A percentile compares a stretch with the other conserved stretches of the same genome.
Evolutionary conservation across 257 asterid genomes (phyloP).

Genomic region (Ophiorrhiza pumila): DNA sequence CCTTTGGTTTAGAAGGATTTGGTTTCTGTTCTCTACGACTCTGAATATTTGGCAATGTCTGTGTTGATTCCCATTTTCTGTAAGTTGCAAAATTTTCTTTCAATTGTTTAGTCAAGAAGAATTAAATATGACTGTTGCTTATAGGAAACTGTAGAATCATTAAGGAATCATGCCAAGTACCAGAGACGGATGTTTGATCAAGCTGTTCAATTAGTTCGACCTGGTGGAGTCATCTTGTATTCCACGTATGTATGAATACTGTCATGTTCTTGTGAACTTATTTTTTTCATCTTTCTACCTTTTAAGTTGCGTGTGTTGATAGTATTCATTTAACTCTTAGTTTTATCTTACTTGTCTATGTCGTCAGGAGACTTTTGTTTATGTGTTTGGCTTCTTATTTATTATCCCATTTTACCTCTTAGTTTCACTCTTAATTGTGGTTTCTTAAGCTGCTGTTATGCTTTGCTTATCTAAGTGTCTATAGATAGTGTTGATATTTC

Average conservation of each 20-base stretch:
- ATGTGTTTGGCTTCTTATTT: background rate
- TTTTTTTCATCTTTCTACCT: background rate
- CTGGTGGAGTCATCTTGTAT: conserved; percentile 93
- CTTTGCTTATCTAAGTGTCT: background rate
- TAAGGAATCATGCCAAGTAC: conserved; percentile 77
- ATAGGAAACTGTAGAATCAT: conserved; percentile 78
- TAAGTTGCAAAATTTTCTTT: background rate
- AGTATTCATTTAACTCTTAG: background rate
- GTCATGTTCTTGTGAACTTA: conserved; percentile 3
- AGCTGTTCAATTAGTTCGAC: conserved; percentile 97
- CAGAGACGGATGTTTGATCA: conserved; percentile 94
- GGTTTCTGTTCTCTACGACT: background rate
- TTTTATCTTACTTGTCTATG: background rate
- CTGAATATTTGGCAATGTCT: background rate
- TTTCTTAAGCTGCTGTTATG: background rate
- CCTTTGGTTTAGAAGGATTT: background rate
- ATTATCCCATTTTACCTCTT: background rate
- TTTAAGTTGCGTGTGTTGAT: background rate
- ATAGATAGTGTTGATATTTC: background rate
- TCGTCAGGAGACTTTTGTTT: background rate
- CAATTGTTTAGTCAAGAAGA: background rate
- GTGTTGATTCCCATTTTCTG: background rate
- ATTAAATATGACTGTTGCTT: conserved; percentile 14
- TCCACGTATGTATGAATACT: conserved; percentile 66
- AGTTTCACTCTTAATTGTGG: background rate